Evolutionary conservation across 257 asterid species (phyloP).

Genomic region (Agastache rugosa): DNA sequence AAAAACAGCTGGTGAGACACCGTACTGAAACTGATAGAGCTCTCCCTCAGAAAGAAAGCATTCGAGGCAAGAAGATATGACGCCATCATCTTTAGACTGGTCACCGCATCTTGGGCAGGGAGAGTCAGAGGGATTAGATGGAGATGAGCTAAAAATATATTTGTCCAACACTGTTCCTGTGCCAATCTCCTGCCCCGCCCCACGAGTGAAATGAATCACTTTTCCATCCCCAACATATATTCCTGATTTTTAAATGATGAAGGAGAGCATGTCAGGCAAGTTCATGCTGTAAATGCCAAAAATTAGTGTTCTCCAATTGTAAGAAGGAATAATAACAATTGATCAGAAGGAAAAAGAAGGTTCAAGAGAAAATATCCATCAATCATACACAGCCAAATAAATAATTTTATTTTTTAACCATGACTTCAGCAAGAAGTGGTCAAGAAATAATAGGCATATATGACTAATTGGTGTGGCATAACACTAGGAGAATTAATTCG

Average conservation of each 20-base stretch:
- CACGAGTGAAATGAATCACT: constrained; percentile 89
- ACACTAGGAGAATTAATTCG: neutral
- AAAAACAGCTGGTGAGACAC: constrained; percentile 57
- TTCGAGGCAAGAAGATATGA: constrained; percentile 85
- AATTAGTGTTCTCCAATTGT: neutral
- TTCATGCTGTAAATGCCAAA: constrained; percentile 17
- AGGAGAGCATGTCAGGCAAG: constrained; percentile 24
- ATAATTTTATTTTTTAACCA: neutral
- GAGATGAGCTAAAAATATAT: constrained; percentile 74
- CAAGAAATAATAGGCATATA: neutral
- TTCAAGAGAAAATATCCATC: neutral
- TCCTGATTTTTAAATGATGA: constrained; percentile 54
- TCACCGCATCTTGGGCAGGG: constrained; percentile 84
- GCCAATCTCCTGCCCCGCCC: constrained; percentile 83
- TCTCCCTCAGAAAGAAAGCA: constrained; percentile 78
- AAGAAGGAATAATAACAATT: neutral
- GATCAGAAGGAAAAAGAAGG: neutral
- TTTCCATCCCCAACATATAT: constrained; percentile 74
- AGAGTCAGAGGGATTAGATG: constrained; percentile 51
- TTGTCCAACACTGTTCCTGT: constrained; percentile 79
- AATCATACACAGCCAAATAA: neutral
- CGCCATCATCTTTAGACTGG: constrained; percentile 63
- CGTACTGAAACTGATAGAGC: constrained; percentile 68
- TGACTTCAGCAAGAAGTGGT: neutral
- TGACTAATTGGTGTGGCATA: neutral